Conservation (phyloP, 2,329 filamentous ascomycete genomes). For the Mycogone perniciosa region DNA sequence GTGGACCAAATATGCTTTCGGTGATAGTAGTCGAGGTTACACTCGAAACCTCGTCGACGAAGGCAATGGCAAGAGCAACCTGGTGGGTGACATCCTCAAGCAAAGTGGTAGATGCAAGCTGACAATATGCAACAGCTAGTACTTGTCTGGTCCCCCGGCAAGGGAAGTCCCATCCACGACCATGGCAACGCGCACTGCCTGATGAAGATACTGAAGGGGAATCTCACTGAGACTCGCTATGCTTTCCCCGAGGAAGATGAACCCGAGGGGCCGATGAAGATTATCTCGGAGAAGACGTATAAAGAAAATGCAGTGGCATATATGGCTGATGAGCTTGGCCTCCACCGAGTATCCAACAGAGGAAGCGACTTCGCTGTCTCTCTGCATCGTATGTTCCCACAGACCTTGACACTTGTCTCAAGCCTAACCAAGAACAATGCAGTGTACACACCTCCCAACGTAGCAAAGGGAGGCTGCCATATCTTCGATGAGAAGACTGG, state of each 20-base stretch:
- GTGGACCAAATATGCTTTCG: slow-evolving; percentile 70
- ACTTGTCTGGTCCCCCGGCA: slow-evolving; percentile 82
- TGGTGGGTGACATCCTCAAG: slow-evolving; percentile 43
- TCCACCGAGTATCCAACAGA: slow-evolving; percentile 76
- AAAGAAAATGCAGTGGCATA: slow-evolving; percentile 72
- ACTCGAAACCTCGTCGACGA: slow-evolving; percentile 87
- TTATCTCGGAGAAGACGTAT: slow-evolving; percentile 63
- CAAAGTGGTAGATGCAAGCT: slow-evolving; percentile 9
- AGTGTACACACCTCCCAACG: slow-evolving; percentile 86
- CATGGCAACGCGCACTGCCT: slow-evolving; percentile 84
- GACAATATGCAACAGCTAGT: slow-evolving; percentile 54
- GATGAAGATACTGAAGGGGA: slow-evolving; percentile 81
- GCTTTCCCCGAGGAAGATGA: slow-evolving; percentile 54
- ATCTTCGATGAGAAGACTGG: slow-evolving; percentile 76
- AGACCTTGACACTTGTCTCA: slow-evolving; percentile 24
- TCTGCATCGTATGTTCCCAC: slow-evolving; percentile 57
- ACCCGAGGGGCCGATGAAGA: slow-evolving; percentile 49
- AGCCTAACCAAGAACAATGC: slow-evolving; percentile 24
- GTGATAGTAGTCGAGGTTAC: slow-evolving; percentile 64
- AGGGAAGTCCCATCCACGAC: slow-evolving; percentile 81
- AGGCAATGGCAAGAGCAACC: slow-evolving; percentile 73
- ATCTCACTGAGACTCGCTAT: slow-evolving; percentile 75
- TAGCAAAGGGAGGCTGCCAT: slow-evolving; percentile 73
- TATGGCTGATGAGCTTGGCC: slow-evolving; percentile 83
- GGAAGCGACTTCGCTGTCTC: slow-evolving; percentile 74